Percentiles rank a stretch among this genome's conserved stretches.
Conservation (phyloP, 2,329 filamentous ascomycete species). For the Colletotrichum euphorbiae region DNA sequence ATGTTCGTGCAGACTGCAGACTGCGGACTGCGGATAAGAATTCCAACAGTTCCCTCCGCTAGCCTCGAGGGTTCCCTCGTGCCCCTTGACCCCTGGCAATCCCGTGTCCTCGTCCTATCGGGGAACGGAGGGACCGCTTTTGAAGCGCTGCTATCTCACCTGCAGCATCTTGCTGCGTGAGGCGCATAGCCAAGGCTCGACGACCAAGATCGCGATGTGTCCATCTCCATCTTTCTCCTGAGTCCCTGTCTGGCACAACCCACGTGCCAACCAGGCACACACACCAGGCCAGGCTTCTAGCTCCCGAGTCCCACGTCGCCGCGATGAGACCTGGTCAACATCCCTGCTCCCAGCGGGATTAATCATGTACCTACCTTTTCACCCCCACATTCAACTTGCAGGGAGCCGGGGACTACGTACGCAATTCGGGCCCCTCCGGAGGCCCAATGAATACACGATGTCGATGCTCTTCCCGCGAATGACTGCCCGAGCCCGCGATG, state of each 20-base stretch:
- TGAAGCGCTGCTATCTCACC: slow-evolving; percentile 13
- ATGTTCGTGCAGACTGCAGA: too few relatives aligned
- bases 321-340: neutral
- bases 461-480: slow-evolving; percentile 22
- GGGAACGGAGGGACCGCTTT: slow-evolving; percentile 3
- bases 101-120: neutral
- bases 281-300: too few relatives aligned
- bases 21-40: neutral
- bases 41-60: neutral
- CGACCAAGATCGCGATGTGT: neutral
- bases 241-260: neutral
- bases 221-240: neutral
- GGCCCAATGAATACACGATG: neutral
- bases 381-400: slow-evolving; percentile 16
- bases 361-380: too few relatives aligned
- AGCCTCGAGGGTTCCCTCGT: neutral
- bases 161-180: slow-evolving; percentile 23
- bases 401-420: slow-evolving; percentile 20
- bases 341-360: slow-evolving; percentile 19
- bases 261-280: too few relatives aligned
- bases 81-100: neutral
- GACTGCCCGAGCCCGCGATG: slow-evolving; percentile 16
- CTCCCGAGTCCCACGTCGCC: too few relatives aligned
- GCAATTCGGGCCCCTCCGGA: neutral
- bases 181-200: neutral